Conservation (phyloP, 2,329 filamentous ascomycete genomes). For the Juglanconis oblonga region DNA sequence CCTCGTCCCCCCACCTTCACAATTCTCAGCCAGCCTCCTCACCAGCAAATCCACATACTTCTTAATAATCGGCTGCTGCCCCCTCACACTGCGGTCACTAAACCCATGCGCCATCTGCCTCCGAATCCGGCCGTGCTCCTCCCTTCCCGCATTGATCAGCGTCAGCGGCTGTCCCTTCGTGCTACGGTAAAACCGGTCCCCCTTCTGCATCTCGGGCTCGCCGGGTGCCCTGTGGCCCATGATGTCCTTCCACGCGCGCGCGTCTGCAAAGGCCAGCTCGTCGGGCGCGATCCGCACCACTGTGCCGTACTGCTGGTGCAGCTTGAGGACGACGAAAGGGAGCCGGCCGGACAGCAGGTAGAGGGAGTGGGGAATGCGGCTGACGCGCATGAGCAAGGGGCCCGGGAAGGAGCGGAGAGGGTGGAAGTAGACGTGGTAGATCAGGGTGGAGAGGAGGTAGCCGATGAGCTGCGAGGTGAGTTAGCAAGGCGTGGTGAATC, state of each 20-base stretch:
- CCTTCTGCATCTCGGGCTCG: conserved; percentile 9
- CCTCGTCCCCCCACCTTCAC: neutral
- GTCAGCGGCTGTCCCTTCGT: neutral
- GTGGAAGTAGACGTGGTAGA: conserved; percentile 22
- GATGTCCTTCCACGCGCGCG: conserved; percentile 33
- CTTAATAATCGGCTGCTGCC: conserved; percentile 15
- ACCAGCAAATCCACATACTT: conserved; percentile 12
- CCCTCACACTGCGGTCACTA: conserved; percentile 12
- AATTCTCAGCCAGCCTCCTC: neutral
- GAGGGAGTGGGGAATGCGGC: conserved; percentile 14
- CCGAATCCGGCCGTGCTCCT: conserved; percentile 12
- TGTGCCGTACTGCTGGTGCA: conserved; percentile 35
- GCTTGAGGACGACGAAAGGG: conserved; percentile 13
- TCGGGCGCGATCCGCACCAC: conserved; percentile 41
- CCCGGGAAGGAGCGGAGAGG: conserved; percentile 22
- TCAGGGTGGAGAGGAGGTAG: neutral
- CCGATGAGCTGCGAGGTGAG: neutral
- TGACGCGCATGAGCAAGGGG: conserved; percentile 18
- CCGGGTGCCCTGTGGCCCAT: conserved; percentile 22
- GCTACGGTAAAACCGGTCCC: neutral
- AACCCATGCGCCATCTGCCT: conserved; percentile 13
- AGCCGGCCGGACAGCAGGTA: conserved; percentile 4
- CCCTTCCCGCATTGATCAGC: conserved; percentile 2
- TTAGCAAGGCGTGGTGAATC: neutral
- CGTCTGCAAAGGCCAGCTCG: conserved; percentile 37